Base-by-base conservation (phyloP, 1,284 basidiomycete species). In the Serendipita sp. region DNA sequence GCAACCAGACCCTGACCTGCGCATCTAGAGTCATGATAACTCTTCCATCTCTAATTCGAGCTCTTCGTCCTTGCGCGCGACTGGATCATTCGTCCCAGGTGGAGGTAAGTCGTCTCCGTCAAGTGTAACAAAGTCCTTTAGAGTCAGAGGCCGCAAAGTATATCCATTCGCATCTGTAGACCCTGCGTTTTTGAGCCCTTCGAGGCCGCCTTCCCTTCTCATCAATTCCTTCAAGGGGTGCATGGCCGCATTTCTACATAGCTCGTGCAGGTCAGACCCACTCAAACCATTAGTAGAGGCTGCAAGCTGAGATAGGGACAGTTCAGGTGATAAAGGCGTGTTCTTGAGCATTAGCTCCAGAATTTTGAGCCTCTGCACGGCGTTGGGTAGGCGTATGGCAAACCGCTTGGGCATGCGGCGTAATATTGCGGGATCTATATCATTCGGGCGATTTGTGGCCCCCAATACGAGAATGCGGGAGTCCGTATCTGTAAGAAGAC, bases 341-440 rank as follows among this genome's bases (percentile, higher is more conserved):
- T 87, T 87, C 68, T 83, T 81, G 38, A 97, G 79, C 85, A 96
- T 93, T 65, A 99, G 77, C 1, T 75, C 76, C n/a, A 99, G 80
- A 66, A 99, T 99, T 74, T 91, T 93, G 63, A 84, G 76, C 35
- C 96, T 82, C 71, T 98, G 94, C 13, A 85, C 80, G 3, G 77
- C 71, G 67, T 89, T 86, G 1, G 96, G 96, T 29, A 98, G 78
- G 5, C 83, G 79, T 64, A 99, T 84, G 1, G 91, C 82, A 72
- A 97, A 99, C n/a, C 94, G 87, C 74, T 97, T 98, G 0, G 96
- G 96, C 92, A 99, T 93, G 41, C 95, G 86, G 32, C 95, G 83
- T 3, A 98, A 79, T 69, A 98, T 95, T 26, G 95, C 95, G 10
- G 91, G 79, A 73, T 99, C 96, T 64, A 99, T 99, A 70, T 97